Evolutionary conservation across 345 rosid genomes (phyloP).

Genomic region (Carallia pectinifolia): DNA sequence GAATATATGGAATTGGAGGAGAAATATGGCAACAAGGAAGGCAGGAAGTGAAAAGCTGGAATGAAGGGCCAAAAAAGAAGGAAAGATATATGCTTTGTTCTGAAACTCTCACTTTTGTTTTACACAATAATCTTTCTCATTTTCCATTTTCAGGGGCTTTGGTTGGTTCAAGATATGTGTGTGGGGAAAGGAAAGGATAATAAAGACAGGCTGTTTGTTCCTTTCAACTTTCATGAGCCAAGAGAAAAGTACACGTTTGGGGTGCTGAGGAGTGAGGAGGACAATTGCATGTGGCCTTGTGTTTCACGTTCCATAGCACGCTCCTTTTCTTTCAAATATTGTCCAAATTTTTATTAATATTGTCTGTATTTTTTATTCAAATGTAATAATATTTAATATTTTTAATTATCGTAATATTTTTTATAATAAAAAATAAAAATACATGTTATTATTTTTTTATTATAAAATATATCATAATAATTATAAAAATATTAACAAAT

Average conservation of each 20-base stretch:
- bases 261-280: constrained; percentile 20
- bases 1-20: constrained; percentile 4
- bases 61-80: constrained; percentile 12
- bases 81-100: constrained; percentile 5
- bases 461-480: too few relatives aligned
- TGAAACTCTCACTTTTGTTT: constrained; percentile 13
- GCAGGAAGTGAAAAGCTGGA: background rate
- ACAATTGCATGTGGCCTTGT: constrained; percentile 35
- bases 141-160: constrained; percentile 44
- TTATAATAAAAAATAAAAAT: too few relatives aligned
- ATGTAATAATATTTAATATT: background rate
- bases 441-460: too few relatives aligned
- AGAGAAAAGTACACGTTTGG: constrained; percentile 23
- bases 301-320: constrained; percentile 47
- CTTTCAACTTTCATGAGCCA: constrained; percentile 28
- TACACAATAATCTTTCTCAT: constrained; percentile 14
- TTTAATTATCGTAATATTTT: too few relatives aligned
- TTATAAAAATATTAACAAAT: too few relatives aligned
- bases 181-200: constrained; percentile 12
- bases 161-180: constrained; percentile 14
- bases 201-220: constrained; percentile 44
- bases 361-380: background rate
- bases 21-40: constrained; percentile 10
- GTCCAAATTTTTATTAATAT: constrained; percentile 4
- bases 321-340: constrained; percentile 28